Percentiles rank a stretch among this genome's conserved stretches.
Conservation (phyloP, 306 rosid genomes). For the Psophocarpus tetragonolobus region DNA sequence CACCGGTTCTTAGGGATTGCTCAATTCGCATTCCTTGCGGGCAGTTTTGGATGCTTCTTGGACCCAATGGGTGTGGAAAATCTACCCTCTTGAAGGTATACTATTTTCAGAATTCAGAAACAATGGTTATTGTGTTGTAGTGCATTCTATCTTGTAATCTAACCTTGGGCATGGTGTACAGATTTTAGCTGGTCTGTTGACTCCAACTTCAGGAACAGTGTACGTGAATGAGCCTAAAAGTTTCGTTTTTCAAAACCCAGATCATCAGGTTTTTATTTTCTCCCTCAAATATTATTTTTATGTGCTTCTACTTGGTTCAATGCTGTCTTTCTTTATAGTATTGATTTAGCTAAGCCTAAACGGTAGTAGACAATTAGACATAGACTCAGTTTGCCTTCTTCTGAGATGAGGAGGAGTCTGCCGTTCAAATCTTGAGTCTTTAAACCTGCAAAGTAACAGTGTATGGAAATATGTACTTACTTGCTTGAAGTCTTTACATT, state of each 20-base stretch:
- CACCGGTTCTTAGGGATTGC: conserved; percentile 70
- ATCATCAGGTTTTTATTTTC: conserved; percentile 62
- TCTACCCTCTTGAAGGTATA: conserved; percentile 91
- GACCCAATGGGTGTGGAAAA: conserved; percentile 90
- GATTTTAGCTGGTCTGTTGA: conserved; percentile 85
- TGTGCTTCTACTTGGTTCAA: conserved; percentile 17
- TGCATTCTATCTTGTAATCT: background rate
- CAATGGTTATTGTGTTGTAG: background rate
- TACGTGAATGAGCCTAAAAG: conserved; percentile 65
- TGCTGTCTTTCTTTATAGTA: background rate
- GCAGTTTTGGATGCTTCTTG: conserved; percentile 93
- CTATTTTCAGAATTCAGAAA: background rate
- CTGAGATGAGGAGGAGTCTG: background rate
- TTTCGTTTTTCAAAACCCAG: conserved; percentile 88
- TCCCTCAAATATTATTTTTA: background rate
- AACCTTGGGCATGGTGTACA: conserved; percentile 33
- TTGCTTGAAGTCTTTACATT: background rate
- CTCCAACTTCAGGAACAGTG: conserved; percentile 60
- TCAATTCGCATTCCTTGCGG: conserved; percentile 77
- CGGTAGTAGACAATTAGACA: background rate
- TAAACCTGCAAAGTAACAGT: background rate
- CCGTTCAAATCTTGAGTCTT: background rate
- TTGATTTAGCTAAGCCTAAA: background rate
- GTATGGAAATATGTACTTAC: background rate
- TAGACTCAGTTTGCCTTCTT: background rate